Conservation (phyloP, 2,329 filamentous ascomycete species). For the Alternaria incomplexa region DNA sequence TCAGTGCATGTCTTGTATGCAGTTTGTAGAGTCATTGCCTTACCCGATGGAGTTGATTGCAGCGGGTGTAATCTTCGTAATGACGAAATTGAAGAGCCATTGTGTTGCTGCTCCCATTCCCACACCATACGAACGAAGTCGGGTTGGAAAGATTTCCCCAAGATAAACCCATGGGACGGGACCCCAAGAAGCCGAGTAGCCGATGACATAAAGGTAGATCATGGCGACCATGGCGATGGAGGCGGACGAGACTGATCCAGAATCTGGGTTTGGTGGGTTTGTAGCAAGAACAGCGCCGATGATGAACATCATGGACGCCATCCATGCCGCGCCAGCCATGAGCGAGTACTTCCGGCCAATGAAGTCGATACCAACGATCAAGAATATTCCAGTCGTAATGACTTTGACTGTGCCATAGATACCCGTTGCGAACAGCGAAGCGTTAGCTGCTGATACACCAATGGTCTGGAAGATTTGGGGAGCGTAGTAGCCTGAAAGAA, state of each 20-base stretch:
- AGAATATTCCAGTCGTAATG: conserved; percentile 69
- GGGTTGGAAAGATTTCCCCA: conserved; percentile 75
- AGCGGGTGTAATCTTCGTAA: conserved; percentile 68
- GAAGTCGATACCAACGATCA: conserved; percentile 71
- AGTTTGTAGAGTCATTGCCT: not conserved
- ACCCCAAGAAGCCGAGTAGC: conserved; percentile 75
- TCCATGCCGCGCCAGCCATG: conserved; percentile 67
- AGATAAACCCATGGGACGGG: conserved; percentile 79
- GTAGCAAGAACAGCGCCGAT: conserved; percentile 65
- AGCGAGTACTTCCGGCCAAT: conserved; percentile 68
- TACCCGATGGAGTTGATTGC: conserved; percentile 34
- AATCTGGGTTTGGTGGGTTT: conserved; percentile 36
- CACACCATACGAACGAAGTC: conserved; percentile 69
- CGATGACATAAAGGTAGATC: conserved; percentile 76
- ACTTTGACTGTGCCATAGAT: conserved; percentile 82
- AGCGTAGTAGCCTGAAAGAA: conserved; percentile 65
- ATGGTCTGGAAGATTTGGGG: conserved; percentile 73
- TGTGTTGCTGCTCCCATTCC: conserved; percentile 74
- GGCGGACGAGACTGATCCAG: conserved; percentile 48
- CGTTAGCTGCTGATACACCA: conserved; percentile 59
- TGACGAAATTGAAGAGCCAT: conserved; percentile 76
- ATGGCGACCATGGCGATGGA: conserved; percentile 71
- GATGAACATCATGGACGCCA: conserved; percentile 70
- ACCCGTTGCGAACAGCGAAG: conserved; percentile 11
- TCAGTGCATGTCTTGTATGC: conserved; percentile 47